Conservation (phyloP, 768 basidiomycete species). For the Leccinum disarticulatum region DNA sequence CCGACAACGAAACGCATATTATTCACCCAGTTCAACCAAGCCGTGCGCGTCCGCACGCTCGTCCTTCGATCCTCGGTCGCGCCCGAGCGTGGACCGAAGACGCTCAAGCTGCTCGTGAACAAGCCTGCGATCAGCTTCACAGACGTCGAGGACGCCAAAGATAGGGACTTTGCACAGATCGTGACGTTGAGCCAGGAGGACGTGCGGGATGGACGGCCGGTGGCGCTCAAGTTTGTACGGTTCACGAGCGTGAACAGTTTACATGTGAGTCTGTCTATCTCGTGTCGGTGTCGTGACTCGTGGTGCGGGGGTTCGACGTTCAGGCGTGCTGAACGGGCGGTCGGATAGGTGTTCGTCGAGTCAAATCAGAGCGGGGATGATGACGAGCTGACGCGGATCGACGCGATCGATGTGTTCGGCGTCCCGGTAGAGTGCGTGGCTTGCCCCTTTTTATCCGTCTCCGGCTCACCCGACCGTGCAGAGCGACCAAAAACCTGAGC, state of each 20-base stretch:
- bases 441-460: neutral
- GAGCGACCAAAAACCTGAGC: slow-evolving; percentile 40
- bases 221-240: slow-evolving; percentile 61
- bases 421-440: slow-evolving; percentile 52
- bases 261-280: slow-evolving; percentile 45
- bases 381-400: slow-evolving; percentile 53
- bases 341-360: slow-evolving; percentile 60
- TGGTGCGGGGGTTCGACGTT: too few species aligned
- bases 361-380: slow-evolving; percentile 66
- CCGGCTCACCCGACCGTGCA: slow-evolving; percentile 15
- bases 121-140: slow-evolving; percentile 60
- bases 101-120: slow-evolving; percentile 64
- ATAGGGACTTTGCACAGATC: slow-evolving; percentile 55
- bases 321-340: slow-evolving; percentile 7
- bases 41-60: slow-evolving; percentile 62
- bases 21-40: slow-evolving; percentile 55
- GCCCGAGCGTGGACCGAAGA: slow-evolving; percentile 51
- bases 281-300: neutral
- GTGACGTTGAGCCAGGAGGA: slow-evolving; percentile 52
- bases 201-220: slow-evolving; percentile 41
- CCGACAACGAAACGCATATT: neutral
- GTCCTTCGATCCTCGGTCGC: slow-evolving; percentile 43
- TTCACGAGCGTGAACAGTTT: slow-evolving; percentile 69
- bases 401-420: slow-evolving; percentile 66
- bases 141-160: slow-evolving; percentile 56